phyloP scores from a whole-genome alignment of 2,329 filamentous ascomycete species.

The Chrysosphaeria jannelii region DNA sequence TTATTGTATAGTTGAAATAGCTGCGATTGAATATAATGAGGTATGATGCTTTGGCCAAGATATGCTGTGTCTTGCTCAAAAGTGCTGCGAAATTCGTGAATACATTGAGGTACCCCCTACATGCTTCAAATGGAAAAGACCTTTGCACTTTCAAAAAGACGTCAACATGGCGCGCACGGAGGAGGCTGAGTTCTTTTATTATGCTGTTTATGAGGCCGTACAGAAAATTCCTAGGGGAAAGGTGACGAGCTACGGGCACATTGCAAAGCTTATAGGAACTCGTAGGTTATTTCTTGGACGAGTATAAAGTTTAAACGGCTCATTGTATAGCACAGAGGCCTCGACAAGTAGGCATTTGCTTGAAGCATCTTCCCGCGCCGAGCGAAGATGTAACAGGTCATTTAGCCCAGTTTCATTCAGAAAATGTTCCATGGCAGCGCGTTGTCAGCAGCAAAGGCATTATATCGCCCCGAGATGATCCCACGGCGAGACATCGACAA shows the following conservation, averaged over 20 bases:
- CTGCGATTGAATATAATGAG: too few relatives aligned
- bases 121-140: too few relatives aligned
- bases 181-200: conserved; percentile 44
- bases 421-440: conserved; percentile 79
- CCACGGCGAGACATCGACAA: conserved; percentile 11
- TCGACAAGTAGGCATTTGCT: conserved; percentile 65
- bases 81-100: too few relatives aligned
- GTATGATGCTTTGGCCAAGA: too few relatives aligned
- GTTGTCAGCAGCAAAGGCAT: conserved; percentile 67
- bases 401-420: conserved; percentile 28
- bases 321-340: conserved; percentile 27
- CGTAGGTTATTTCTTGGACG: conserved; percentile 15
- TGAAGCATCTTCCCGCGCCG: conserved; percentile 44
- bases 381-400: conserved; percentile 12
- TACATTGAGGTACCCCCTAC: too few relatives aligned
- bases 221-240: conserved; percentile 59
- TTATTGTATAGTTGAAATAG: too few relatives aligned
- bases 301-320: conserved; percentile 6
- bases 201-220: conserved; percentile 52
- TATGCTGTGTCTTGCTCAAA: too few relatives aligned
- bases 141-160: not conserved
- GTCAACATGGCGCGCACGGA: conserved; percentile 36
- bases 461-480: conserved; percentile 37
- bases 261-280: conserved; percentile 39
- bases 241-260: conserved; percentile 71